Evolutionary conservation across 1,139 yeast genomes (phyloP), one percentile per base, ranked within the genome.

Genomic region (Pichia sp.): DNA sequence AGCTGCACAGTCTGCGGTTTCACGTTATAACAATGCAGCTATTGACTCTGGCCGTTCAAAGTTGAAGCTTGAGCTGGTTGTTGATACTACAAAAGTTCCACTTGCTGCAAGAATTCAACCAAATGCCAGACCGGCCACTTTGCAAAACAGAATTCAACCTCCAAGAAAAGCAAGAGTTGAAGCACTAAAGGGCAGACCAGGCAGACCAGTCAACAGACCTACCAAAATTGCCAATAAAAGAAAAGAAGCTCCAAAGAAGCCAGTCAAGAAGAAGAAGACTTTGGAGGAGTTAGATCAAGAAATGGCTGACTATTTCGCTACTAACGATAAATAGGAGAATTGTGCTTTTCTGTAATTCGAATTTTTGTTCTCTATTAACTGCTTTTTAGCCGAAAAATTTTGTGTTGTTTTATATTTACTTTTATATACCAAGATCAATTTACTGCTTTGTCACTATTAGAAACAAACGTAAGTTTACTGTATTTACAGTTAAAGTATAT

Each of bases 231-330:
- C 51, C 8, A 48, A 26, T 6, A 49, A 45, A 5, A 55, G 19
- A 45, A 46, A 46, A 23, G 59, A 57, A 36, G 72, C 67, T 65
- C 72, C 75, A 50, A 56, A 55, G 54, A 48, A 53, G 44, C 57
- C 53, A 57, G 38, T 50, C 69, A 77, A 74, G 64, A 79, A 81
- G 62, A 85, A 85, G 80, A 89, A 88, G 76, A 82, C 93, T 50
- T 81, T 92, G 59, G 98, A 89, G 70, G 88, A 89, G 72, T 81
- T 92, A 67, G 99, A 93, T 72, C 90, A 87, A 70, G 95, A 87
- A 75, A 90, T 90, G 97, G 85, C 90, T 61, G 97, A 70, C 51
- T 70, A 70, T 53, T 70, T 70, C 57, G 61, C 67, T 16, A 60
- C 59, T 32, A 66, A 64, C 53, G 66, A 65, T 49, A 59, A 62